phyloP scores from a whole-genome alignment of 441 rosid species.

The Metrosideros polymorpha region DNA sequence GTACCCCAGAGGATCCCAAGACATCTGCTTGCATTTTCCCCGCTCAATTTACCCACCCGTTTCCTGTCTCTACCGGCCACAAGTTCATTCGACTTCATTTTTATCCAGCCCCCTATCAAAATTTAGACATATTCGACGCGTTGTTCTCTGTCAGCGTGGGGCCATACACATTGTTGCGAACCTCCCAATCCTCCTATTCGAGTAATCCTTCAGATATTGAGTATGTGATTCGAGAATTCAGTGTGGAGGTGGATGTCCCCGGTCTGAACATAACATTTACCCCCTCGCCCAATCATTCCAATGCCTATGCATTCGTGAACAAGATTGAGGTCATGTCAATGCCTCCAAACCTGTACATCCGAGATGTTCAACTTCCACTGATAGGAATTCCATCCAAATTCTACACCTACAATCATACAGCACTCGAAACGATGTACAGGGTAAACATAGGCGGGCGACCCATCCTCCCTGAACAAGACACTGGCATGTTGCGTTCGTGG shows the following conservation, averaged over 20 bases:
- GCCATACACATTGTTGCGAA: background rate
- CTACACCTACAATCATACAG: background rate
- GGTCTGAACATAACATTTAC: conserved; percentile 10
- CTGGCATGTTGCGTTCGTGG: background rate
- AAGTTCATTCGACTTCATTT: conserved; percentile 18
- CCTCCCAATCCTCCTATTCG: background rate
- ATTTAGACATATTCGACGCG: background rate
- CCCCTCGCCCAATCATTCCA: background rate
- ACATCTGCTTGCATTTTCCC: background rate
- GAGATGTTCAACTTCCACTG: background rate
- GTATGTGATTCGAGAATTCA: background rate
- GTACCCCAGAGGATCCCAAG: background rate
- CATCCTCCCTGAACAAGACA: background rate
- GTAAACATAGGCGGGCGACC: conserved; percentile 1
- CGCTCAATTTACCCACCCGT: background rate
- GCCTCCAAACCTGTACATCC: conserved; percentile 5
- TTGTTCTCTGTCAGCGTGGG: conserved; percentile 13
- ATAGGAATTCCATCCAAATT: background rate
- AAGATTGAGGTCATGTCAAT: conserved; percentile 14
- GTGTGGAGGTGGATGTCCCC: background rate
- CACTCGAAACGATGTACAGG: conserved; percentile 12
- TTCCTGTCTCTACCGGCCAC: conserved; percentile 2
- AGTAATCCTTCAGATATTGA: background rate
- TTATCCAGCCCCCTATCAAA: background rate
- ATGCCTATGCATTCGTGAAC: conserved; percentile 18